Conservation (phyloP, 2,329 filamentous ascomycete genomes). For the Ascochyta koolunga region DNA sequence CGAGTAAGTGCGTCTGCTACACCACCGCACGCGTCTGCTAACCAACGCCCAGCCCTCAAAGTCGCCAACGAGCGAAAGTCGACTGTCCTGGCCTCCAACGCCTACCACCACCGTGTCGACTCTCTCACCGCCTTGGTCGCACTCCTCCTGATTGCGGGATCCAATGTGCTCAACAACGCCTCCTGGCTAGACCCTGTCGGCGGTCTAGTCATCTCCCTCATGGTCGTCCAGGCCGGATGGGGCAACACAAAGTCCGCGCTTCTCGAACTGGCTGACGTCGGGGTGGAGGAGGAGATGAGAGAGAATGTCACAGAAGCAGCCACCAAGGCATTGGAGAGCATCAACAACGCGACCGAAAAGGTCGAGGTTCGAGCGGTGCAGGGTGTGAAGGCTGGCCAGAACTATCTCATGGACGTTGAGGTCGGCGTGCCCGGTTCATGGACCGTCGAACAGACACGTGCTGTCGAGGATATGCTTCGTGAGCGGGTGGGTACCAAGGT, state of each 20-base stretch:
- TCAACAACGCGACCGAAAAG: slow-evolving; percentile 59
- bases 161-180: slow-evolving; percentile 83
- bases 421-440: slow-evolving; percentile 77
- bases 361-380: slow-evolving; percentile 79
- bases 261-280: slow-evolving; percentile 87
- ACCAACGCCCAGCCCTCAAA: slow-evolving; percentile 77
- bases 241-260: slow-evolving; percentile 83
- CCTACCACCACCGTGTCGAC: slow-evolving; percentile 94
- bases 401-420: slow-evolving; percentile 91
- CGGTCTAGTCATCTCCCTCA: slow-evolving; percentile 86
- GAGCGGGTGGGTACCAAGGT: slow-evolving; percentile 76
- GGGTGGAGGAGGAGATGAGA: slow-evolving; percentile 85
- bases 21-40: slow-evolving; percentile 14
- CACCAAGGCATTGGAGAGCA: slow-evolving; percentile 41
- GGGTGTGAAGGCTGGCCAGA: slow-evolving; percentile 94
- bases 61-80: slow-evolving; percentile 93
- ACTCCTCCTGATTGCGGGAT: slow-evolving; percentile 83
- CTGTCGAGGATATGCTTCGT: slow-evolving; percentile 76
- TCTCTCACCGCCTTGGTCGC: slow-evolving; percentile 95
- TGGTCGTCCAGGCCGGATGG: slow-evolving; percentile 90
- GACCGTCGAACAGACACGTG: slow-evolving; percentile 73
- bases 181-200: slow-evolving; percentile 95
- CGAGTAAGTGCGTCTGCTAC: slow-evolving; percentile 65
- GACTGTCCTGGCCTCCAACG: slow-evolving; percentile 93
- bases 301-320: slow-evolving; percentile 70